Conservation (phyloP, 768 basidiomycete species). For the Amanita muscaria region DNA sequence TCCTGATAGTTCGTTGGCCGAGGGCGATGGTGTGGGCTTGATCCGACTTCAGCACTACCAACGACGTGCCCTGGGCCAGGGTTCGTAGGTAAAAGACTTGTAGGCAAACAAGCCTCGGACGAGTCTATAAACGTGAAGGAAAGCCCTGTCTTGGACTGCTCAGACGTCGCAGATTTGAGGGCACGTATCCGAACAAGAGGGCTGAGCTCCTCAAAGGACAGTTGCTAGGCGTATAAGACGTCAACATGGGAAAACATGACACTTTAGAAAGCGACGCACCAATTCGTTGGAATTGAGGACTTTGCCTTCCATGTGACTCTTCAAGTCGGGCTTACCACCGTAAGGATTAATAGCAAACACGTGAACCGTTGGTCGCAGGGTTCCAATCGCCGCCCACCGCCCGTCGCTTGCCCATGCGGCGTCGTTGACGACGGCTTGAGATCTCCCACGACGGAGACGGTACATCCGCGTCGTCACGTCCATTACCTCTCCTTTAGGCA, state of each 20-base stretch:
- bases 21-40: constrained; percentile 21
- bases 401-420: constrained; percentile 49
- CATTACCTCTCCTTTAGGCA: neutral
- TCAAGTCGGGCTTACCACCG: constrained; percentile 57
- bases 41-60: constrained; percentile 15
- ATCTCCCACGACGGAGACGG: constrained; percentile 60
- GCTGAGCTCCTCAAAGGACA: constrained; percentile 41
- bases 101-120: constrained; percentile 26
- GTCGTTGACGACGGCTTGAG: constrained; percentile 52
- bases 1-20: constrained; percentile 50
- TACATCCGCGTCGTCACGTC: constrained; percentile 49
- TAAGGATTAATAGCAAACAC: constrained; percentile 72
- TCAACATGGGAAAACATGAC: neutral
- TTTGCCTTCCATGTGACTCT: constrained; percentile 49
- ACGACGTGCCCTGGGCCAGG: constrained; percentile 8
- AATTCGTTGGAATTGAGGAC: constrained; percentile 45
- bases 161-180: constrained; percentile 18
- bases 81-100: constrained; percentile 26
- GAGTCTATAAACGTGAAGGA: constrained; percentile 48
- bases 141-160: constrained; percentile 30
- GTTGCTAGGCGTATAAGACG: constrained; percentile 28
- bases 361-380: constrained; percentile 55
- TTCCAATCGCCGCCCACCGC: constrained; percentile 63
- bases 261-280: constrained; percentile 27
- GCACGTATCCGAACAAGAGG: constrained; percentile 50